Conservation (phyloP, 768 basidiomycete genomes). For the Termitomyces sp. region DNA sequence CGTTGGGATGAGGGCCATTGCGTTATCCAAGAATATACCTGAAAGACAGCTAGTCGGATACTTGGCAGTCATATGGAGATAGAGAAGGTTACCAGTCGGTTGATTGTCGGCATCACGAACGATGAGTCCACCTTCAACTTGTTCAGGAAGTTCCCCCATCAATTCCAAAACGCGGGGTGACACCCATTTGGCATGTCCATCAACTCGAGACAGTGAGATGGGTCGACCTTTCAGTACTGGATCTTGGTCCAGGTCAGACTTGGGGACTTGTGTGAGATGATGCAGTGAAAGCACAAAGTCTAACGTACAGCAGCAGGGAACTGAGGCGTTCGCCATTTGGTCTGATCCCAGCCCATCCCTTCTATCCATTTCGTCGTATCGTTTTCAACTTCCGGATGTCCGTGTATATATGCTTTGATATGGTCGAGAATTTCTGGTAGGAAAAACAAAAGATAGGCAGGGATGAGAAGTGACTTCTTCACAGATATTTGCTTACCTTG, state of each 20-base stretch:
- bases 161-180: conserved; percentile 65
- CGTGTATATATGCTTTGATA: conserved; percentile 52
- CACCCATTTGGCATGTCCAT: conserved; percentile 86
- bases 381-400: conserved; percentile 48
- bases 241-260: conserved; percentile 74
- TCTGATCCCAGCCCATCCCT: conserved; percentile 96
- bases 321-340: conserved; percentile 52
- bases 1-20: conserved; percentile 67
- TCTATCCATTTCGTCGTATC: conserved; percentile 66
- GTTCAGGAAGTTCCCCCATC: conserved; percentile 53
- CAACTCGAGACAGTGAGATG: conserved; percentile 72
- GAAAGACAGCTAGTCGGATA: background rate
- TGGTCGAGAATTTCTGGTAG: conserved; percentile 54
- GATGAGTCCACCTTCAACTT: conserved; percentile 73
- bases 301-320: conserved; percentile 69
- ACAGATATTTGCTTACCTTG: conserved; percentile 36
- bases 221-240: conserved; percentile 60
- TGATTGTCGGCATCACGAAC: conserved; percentile 53
- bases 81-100: conserved; percentile 52
- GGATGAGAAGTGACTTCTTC: background rate
- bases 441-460: background rate
- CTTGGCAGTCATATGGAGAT: background rate
- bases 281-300: background rate
- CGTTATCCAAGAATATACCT: conserved; percentile 86
- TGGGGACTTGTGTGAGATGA: background rate